A percentile compares a stretch with the other conserved stretches of the same genome.
Conservation (phyloP, 2,329 filamentous ascomycete species). For the Zalaria obscura region DNA sequence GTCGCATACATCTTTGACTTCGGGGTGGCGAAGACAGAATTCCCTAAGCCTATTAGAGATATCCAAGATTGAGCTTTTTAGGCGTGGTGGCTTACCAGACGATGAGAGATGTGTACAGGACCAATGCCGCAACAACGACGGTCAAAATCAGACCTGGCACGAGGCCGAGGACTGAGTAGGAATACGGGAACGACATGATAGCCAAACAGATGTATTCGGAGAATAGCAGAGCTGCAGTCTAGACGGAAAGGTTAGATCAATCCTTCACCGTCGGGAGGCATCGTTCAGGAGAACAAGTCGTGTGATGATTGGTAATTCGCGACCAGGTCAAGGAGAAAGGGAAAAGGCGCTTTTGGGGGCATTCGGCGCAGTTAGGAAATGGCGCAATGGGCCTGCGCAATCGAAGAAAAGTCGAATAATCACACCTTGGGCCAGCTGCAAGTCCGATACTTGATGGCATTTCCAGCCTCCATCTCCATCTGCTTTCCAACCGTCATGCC, state of each 20-base stretch:
- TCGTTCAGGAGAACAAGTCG: not conserved
- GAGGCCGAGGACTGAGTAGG: slow-evolving; percentile 74
- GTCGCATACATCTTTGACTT: slow-evolving; percentile 85
- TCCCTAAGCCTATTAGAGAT: slow-evolving; percentile 40
- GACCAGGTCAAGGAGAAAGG: not conserved
- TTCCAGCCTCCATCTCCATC: slow-evolving; percentile 60
- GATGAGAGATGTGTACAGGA: slow-evolving; percentile 68
- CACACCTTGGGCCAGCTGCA: slow-evolving; percentile 81
- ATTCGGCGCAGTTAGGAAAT: not conserved
- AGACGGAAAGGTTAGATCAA: slow-evolving; percentile 4
- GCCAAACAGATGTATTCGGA: slow-evolving; percentile 88
- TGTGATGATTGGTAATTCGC: not conserved
- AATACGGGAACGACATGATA: slow-evolving; percentile 95
- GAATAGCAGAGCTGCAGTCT: slow-evolving; percentile 80
- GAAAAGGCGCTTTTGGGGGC: not conserved
- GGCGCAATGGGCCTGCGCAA: slow-evolving; percentile 1
- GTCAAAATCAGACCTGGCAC: slow-evolving; percentile 80
- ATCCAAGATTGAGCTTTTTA: not conserved
- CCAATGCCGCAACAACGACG: slow-evolving; percentile 58
- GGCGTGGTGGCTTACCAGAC: slow-evolving; percentile 36
- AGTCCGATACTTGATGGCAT: slow-evolving; percentile 79
- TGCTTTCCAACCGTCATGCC: slow-evolving; percentile 45
- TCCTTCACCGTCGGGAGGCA: not conserved
- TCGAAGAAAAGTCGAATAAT: not conserved
- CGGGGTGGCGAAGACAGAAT: slow-evolving; percentile 80